phyloP scores from a whole-genome alignment of 2,329 filamentous ascomycete species.

The Diaporthe caulivora region DNA sequence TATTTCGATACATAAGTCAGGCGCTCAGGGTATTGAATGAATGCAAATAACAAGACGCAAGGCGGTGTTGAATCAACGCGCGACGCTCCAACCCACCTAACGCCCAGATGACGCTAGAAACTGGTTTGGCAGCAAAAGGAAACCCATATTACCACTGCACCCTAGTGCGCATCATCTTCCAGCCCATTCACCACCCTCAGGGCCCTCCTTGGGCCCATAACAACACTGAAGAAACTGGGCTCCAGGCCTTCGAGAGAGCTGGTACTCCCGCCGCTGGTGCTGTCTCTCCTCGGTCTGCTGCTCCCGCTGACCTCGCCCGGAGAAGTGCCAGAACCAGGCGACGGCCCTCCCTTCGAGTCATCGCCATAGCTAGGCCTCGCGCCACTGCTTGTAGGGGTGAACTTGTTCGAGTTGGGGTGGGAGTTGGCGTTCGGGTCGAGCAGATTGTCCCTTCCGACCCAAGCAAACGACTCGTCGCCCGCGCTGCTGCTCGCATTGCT shows the following conservation, averaged over 20 bases:
- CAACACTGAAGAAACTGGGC: slow-evolving; percentile 74
- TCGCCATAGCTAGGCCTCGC: slow-evolving; percentile 32
- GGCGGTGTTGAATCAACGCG: neutral
- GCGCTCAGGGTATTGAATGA: slow-evolving; percentile 13
- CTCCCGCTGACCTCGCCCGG: slow-evolving; percentile 42
- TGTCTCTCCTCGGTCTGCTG: slow-evolving; percentile 46
- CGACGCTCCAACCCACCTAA: neutral
- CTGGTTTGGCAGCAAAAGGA: neutral
- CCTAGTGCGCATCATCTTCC: slow-evolving; percentile 42
- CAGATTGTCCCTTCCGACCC: slow-evolving; percentile 43
- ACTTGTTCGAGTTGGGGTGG: slow-evolving; percentile 22
- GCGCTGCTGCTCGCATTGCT: slow-evolving; percentile 37
- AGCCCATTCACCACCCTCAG: slow-evolving; percentile 71
- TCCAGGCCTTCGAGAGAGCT: slow-evolving; percentile 59
- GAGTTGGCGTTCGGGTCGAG: slow-evolving; percentile 42
- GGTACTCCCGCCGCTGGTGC: slow-evolving; percentile 51
- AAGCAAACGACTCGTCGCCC: slow-evolving; percentile 41
- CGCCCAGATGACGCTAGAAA: neutral
- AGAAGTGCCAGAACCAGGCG: slow-evolving; percentile 43
- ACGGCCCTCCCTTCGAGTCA: slow-evolving; percentile 34
- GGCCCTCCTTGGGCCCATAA: slow-evolving; percentile 74
- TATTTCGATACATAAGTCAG: slow-evolving; percentile 9
- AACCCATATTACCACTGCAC: neutral
- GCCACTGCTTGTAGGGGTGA: slow-evolving; percentile 26
- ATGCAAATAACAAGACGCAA: neutral